Conservation (phyloP, 2,329 filamentous ascomycete species). For the Colletotrichum kahawae region DNA sequence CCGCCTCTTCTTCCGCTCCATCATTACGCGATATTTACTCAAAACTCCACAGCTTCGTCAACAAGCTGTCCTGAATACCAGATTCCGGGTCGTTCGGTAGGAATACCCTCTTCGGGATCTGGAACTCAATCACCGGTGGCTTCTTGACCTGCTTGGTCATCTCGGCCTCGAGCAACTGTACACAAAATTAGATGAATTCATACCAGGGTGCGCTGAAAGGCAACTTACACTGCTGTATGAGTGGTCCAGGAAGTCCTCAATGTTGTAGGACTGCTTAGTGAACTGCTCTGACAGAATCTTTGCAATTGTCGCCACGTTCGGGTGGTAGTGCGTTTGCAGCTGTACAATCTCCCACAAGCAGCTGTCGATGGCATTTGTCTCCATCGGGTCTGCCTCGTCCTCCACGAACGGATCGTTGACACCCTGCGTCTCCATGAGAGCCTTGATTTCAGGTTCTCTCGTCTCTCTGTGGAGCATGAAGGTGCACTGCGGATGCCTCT, state of each 20-base stretch:
- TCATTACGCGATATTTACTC: constrained; percentile 16
- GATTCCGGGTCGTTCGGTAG: constrained; percentile 53
- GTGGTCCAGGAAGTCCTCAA: constrained; percentile 98
- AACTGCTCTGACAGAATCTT: constrained; percentile 97
- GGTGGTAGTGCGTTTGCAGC: constrained; percentile 91
- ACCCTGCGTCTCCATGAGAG: constrained; percentile 64
- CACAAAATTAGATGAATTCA: constrained; percentile 33
- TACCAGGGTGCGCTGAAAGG: constrained; percentile 53
- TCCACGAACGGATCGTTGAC: constrained; percentile 77
- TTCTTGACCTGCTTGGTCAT: constrained; percentile 84
- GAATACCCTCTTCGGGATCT: constrained; percentile 89
- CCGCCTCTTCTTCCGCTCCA: not conserved
- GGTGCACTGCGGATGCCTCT: constrained; percentile 85
- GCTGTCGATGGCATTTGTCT: constrained; percentile 87
- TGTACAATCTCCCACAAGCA: constrained; percentile 95
- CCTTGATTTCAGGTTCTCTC: constrained; percentile 61
- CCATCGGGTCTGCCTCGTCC: constrained; percentile 80
- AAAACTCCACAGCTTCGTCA: constrained; percentile 69
- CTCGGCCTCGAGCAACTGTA: constrained; percentile 81
- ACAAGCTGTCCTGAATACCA: constrained; percentile 55
- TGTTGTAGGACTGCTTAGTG: constrained; percentile 90
- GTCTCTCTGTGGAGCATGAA: constrained; percentile 92
- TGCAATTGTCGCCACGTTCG: constrained; percentile 91
- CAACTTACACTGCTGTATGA: constrained; percentile 79
- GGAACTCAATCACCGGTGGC: constrained; percentile 86